Evolutionary conservation across 352 stramenopile genomes (phyloP).

Genomic region (Pythium angustatum): DNA sequence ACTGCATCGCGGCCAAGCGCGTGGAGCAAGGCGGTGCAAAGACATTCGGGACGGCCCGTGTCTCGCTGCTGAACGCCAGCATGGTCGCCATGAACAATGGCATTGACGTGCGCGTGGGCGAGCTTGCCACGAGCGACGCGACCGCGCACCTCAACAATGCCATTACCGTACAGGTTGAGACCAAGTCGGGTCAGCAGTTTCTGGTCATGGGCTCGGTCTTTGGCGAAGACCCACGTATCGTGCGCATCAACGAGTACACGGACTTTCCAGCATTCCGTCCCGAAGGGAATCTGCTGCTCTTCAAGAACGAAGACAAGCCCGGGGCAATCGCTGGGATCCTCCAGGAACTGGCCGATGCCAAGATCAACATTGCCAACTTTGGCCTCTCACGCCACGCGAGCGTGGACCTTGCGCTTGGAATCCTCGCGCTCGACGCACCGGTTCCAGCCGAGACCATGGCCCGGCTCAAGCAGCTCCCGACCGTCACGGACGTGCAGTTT

Average conservation of each 20-base stretch:
- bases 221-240: conserved; percentile 75
- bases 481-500: conserved; percentile 68
- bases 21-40: neutral
- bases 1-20: conserved; percentile 46
- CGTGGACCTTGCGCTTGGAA: conserved; percentile 62
- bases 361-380: conserved; percentile 89
- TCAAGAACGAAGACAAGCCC: conserved; percentile 83
- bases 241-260: conserved; percentile 81
- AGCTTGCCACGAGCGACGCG: conserved; percentile 46
- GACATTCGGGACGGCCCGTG: conserved; percentile 25
- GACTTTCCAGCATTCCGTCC: conserved; percentile 84
- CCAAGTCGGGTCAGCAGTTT: conserved; percentile 50
- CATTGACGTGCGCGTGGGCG: conserved; percentile 76
- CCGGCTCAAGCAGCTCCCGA: conserved; percentile 60
- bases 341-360: conserved; percentile 56
- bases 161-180: conserved; percentile 72
- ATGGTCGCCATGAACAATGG: conserved; percentile 72
- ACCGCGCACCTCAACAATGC: conserved; percentile 73
- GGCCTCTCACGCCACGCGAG: conserved; percentile 71
- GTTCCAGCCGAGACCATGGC: conserved; percentile 57
- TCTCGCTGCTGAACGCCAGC: conserved; percentile 68
- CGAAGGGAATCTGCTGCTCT: conserved; percentile 75
- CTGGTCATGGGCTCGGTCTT: conserved; percentile 82
- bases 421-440: conserved; percentile 68
- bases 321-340: conserved; percentile 78